Conservation (phyloP, 176 grass and related monocot genomes). For the Rhynchospora tenuis region DNA sequence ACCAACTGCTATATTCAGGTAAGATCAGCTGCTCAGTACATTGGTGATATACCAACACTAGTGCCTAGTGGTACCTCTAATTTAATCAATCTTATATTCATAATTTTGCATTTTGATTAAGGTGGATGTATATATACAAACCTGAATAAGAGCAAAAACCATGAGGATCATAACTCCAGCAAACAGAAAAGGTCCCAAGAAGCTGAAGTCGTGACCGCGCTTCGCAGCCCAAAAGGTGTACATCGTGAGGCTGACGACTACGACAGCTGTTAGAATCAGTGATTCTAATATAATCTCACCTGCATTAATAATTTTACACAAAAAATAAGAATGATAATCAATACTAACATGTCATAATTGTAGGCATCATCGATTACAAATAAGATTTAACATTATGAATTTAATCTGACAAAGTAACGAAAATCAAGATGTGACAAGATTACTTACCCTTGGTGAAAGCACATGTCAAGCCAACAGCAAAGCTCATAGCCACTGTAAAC, state of each 20-base stretch:
- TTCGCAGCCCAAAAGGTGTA: slow-evolving; percentile 93
- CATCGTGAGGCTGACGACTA: slow-evolving; percentile 77
- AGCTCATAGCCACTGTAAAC: slow-evolving; percentile 84
- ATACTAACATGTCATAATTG: background rate
- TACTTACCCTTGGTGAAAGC: slow-evolving; percentile 66
- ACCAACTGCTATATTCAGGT: no score
- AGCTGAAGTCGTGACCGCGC: slow-evolving; percentile 80
- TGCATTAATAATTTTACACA: background rate
- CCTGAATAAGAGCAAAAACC: slow-evolving; percentile 77
- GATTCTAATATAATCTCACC: slow-evolving; percentile 82
- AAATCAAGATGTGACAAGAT: background rate
- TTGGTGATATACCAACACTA: background rate
- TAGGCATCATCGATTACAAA: background rate
- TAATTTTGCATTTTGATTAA: background rate
- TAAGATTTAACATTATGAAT: background rate
- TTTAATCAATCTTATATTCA: background rate
- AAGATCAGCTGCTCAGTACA: no score
- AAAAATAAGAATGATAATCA: background rate
- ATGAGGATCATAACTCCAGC: slow-evolving; percentile 65
- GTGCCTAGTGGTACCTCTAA: background rate
- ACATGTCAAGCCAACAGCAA: slow-evolving; percentile 72
- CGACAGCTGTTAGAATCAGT: slow-evolving; percentile 60
- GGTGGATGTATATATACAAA: background rate
- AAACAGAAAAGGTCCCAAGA: slow-evolving; percentile 86
- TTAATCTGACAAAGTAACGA: background rate